Evolutionary conservation across 148 eudicot species (phyloP).

Genomic region (Rhododendron ovatum): DNA sequence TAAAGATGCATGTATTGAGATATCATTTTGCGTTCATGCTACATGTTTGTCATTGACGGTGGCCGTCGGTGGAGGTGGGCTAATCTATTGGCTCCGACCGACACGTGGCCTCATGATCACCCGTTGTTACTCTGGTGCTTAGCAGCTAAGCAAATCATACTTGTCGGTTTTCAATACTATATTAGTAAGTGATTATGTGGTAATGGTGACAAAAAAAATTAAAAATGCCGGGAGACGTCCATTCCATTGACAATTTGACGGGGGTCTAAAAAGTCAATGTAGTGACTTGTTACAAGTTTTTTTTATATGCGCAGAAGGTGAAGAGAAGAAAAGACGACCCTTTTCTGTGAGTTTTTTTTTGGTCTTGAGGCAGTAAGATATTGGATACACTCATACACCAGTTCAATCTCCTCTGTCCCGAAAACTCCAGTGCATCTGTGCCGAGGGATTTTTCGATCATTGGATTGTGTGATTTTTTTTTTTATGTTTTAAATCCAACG

Average conservation of each 20-base stretch:
- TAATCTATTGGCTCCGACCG: background rate
- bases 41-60: background rate
- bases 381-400: too few relatives aligned
- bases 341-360: too few relatives aligned
- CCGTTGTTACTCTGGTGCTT: background rate
- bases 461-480: too few relatives aligned
- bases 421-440: too few relatives aligned
- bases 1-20: too few relatives aligned
- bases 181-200: background rate
- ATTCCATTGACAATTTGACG: background rate
- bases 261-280: background rate
- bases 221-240: background rate
- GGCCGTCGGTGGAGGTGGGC: background rate
- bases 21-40: background rate
- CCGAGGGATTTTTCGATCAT: too few relatives aligned
- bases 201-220: background rate
- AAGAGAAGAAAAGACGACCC: too few relatives aligned
- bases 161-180: background rate
- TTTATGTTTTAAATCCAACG: too few relatives aligned
- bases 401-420: too few relatives aligned
- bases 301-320: too few relatives aligned
- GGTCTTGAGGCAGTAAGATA: too few relatives aligned
- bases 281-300: too few relatives aligned
- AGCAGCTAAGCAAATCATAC: background rate
- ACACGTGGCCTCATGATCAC: background rate